Percentiles rank a stretch among this genome's conserved stretches.
Evolutionary conservation across 2,329 filamentous ascomycete species (phyloP).

Genomic region (Penicillium vulpinum): DNA sequence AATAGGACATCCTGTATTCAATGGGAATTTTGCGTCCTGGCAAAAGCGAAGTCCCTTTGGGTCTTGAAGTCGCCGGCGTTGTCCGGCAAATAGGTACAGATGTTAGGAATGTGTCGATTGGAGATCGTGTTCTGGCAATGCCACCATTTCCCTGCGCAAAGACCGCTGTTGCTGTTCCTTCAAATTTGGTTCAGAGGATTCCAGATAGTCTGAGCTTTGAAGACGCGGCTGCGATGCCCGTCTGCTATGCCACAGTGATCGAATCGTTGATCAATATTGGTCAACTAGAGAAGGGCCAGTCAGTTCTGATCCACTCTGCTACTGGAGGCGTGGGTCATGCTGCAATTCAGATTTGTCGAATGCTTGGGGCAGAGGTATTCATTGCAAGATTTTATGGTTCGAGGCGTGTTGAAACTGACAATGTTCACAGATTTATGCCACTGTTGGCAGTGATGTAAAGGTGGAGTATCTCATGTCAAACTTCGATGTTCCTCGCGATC

Average conservation of each 20-base stretch:
- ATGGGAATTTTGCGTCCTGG: not conserved
- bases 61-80: slow-evolving; percentile 22
- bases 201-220: slow-evolving; percentile 12
- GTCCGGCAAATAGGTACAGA: slow-evolving; percentile 19
- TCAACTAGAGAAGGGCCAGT: slow-evolving; percentile 23
- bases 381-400: too few relatives aligned
- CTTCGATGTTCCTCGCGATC: too few relatives aligned
- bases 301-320: slow-evolving; percentile 38
- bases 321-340: slow-evolving; percentile 34
- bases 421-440: not conserved
- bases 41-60: slow-evolving; percentile 4
- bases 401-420: too few relatives aligned
- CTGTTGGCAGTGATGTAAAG: slow-evolving; percentile 3
- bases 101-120: slow-evolving; percentile 14
- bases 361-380: slow-evolving; percentile 25
- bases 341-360: slow-evolving; percentile 30
- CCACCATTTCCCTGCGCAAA: not conserved
- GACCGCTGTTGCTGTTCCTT: not conserved
- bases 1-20: slow-evolving; percentile 2
- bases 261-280: slow-evolving; percentile 17
- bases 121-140: slow-evolving; percentile 25
- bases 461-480: not conserved
- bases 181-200: slow-evolving; percentile 7
- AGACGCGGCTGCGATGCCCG: slow-evolving; percentile 15
- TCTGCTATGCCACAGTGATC: slow-evolving; percentile 21